Evolutionary conservation across 2,329 filamentous ascomycete genomes (phyloP).

Genomic region (Didymellaceae sp.): DNA sequence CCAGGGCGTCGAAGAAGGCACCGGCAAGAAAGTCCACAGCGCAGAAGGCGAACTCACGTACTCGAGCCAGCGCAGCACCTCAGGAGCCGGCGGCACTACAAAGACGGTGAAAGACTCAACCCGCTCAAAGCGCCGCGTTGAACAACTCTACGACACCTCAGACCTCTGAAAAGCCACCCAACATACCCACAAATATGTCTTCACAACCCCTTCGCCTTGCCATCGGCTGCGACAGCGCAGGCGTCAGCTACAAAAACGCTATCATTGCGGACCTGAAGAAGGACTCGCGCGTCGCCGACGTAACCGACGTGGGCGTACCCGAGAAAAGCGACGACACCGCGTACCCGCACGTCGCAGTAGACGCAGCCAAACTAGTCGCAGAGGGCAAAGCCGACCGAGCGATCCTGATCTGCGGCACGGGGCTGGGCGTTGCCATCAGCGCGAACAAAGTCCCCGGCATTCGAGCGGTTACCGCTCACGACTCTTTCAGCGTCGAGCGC

Average conservation of each 20-base stretch:
- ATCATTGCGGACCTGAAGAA: conserved; percentile 75
- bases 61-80: conserved; percentile 19
- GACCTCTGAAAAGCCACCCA: conserved; percentile 31
- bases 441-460: conserved; percentile 88
- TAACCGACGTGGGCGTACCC: conserved; percentile 77
- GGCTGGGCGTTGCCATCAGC: conserved; percentile 84
- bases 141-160: conserved; percentile 42
- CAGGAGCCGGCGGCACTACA: conserved; percentile 14
- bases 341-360: conserved; percentile 79
- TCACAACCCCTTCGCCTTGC: conserved; percentile 60
- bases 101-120: conserved; percentile 13
- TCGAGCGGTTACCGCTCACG: conserved; percentile 87
- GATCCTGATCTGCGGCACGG: conserved; percentile 83
- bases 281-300: conserved; percentile 68
- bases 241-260: conserved; percentile 77
- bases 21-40: conserved; percentile 31
- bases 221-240: conserved; percentile 73
- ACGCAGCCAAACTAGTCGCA: conserved; percentile 70
- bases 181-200: conserved; percentile 12
- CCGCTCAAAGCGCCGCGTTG: conserved; percentile 25
- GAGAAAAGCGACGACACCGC: conserved; percentile 74
- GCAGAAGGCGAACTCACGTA: conserved; percentile 34
- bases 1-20: conserved; percentile 39
- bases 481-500: conserved; percentile 82
- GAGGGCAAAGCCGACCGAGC: conserved; percentile 75